Base-by-base conservation (phyloP, 2,329 filamentous ascomycete genomes). In the Gaeumannomyces tritici region DNA sequence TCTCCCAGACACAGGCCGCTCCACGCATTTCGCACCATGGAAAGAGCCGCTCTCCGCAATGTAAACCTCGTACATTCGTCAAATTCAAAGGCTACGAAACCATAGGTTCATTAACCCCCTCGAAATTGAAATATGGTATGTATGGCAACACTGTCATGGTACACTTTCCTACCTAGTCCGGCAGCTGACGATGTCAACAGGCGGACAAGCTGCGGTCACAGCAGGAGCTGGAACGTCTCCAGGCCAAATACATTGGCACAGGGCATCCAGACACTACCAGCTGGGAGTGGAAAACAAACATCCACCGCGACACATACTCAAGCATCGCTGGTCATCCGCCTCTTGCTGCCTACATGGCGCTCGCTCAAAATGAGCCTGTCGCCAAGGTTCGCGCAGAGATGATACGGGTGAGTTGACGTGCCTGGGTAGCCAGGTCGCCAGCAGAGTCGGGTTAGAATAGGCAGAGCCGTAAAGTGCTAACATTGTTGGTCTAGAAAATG, bases 151-250 rank as follows among this genome's bases (percentile, higher is more conserved):
- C 18, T 15, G 21, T 13, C 9, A 18, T 51, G 42, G n/a, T 24
- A 21, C 42, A 24, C 35, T 42, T 42, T 24, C 24, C 27, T 64
- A 59, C 59, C 66, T 64, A 24, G 18, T 31, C 62, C 56, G 29
- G 63, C 55, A 64, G 61, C 26, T 63, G 57, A 47, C 55, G 8
- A 8, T 21, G 61, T 27, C 47, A 7, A 24, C 26, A 88, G 95
- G 95, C 95, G 76, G 95, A 99, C 80, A 99, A 99, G 79, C 89
- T 99, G 67, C 93, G 95, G 73, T 95, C 91, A 12, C 91, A 96
- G 70, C 95, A 99, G 77, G 95, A 99, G 76, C 93, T 99, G 73
- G 95, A 99, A 77, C 89, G 92, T 67, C 89, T 98, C 24, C 95
- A 99, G 77, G 89, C 93, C 71, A 96, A 96, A 71, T 97, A 95